Conservation (phyloP, 495 filamentous ascomycete species). For the Tuber calosporum region DNA sequence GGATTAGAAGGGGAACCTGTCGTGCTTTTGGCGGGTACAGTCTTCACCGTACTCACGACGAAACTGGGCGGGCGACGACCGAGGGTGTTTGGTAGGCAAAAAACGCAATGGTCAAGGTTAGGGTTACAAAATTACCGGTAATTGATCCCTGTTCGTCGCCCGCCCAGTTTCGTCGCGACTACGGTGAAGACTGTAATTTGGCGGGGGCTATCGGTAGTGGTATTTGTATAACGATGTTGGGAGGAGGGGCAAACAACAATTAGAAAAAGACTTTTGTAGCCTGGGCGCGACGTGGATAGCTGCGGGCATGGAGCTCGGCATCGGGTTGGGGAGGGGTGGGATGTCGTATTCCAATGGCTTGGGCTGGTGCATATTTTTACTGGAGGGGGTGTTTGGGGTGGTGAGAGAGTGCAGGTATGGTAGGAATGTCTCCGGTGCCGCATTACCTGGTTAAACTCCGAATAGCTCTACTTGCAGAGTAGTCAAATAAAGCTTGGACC, state of each 20-base stretch:
- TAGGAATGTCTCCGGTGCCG: not conserved
- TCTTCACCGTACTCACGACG: too few relatives aligned
- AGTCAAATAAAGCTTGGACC: not conserved
- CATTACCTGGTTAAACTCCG: not conserved
- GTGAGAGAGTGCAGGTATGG: not conserved
- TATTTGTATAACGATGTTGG: not conserved
- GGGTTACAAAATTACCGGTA: too few relatives aligned
- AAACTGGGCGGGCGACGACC: too few relatives aligned
- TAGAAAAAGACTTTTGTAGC: not conserved
- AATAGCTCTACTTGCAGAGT: not conserved
- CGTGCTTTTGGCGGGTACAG: not conserved
- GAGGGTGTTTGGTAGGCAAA: too few relatives aligned
- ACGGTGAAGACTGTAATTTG: too few relatives aligned
- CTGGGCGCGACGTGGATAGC: not conserved
- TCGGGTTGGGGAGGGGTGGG: not conserved
- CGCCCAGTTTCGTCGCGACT: too few relatives aligned
- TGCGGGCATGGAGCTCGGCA: not conserved
- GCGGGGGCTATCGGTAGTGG: not conserved
- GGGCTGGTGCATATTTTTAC: not conserved
- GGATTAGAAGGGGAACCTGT: not conserved
- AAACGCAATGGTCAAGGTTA: too few relatives aligned
- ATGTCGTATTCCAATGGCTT: not conserved
- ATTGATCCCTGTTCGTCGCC: too few relatives aligned
- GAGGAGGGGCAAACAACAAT: not conserved
- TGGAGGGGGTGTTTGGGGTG: not conserved